These are phyloP conservation scores for Wickerhamomyces sp. DNA, from an alignment of 1,139 yeast genomes.

Conservation along the genomic window DNA sequence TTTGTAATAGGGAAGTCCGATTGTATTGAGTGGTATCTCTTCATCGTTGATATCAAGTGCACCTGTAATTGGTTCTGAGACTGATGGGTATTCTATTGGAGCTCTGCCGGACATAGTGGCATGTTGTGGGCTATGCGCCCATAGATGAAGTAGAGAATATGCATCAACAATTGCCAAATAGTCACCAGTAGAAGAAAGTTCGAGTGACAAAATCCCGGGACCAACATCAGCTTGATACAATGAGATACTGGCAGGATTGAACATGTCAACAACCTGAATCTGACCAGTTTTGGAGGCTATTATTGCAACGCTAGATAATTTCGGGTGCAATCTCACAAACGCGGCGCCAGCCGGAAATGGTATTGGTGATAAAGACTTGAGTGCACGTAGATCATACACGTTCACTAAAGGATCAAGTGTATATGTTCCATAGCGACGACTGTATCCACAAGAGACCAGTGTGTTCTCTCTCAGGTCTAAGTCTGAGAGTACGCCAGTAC, in stretches of 20 bases:
- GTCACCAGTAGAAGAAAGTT: conserved; percentile 78
- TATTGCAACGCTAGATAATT: conserved; percentile 71
- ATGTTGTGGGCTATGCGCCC: conserved; percentile 46
- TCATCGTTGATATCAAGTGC: conserved; percentile 33
- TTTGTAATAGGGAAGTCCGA: conserved; percentile 87
- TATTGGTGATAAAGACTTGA: conserved; percentile 73
- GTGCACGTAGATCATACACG: conserved; percentile 71
- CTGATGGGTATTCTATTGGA: conserved; percentile 28
- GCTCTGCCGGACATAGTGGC: conserved; percentile 31
- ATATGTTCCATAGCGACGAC: conserved; percentile 48
- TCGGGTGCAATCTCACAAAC: conserved; percentile 81
- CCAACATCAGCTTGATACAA: conserved; percentile 56
- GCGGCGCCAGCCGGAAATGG: conserved; percentile 91
- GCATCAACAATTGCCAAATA: conserved; percentile 66
- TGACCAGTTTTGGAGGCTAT: conserved; percentile 78
- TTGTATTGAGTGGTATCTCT: conserved; percentile 53
- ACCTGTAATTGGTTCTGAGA: conserved; percentile 32
- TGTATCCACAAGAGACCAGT: conserved; percentile 78
- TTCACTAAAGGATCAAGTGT: conserved; percentile 74
- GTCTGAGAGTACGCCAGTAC: conserved; percentile 71
- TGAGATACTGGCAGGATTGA: conserved; percentile 64
- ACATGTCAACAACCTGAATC: conserved; percentile 77
- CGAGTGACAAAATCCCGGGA: conserved; percentile 50
- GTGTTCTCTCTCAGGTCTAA: conserved; percentile 74
- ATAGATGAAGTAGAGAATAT: conserved; percentile 62